Percentiles rank a stretch among this genome's conserved stretches.
Evolutionary conservation across 176 grass and related monocot genomes (phyloP).

Genomic region (Cenchrus fungigraminus): DNA sequence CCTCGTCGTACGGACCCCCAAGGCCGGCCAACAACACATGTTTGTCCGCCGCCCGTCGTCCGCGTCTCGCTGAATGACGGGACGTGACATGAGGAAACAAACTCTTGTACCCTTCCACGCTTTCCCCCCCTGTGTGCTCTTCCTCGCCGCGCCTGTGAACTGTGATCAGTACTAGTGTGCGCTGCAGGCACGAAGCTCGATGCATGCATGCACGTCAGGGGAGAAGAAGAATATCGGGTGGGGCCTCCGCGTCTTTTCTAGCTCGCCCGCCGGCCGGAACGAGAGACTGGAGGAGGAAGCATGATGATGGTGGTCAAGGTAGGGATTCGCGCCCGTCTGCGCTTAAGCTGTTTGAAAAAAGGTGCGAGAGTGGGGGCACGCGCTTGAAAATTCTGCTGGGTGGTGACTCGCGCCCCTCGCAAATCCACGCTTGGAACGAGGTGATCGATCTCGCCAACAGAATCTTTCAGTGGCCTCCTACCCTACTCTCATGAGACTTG

Average conservation of each 20-base stretch:
- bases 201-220: slow-evolving; percentile 33
- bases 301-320: slow-evolving; percentile 40
- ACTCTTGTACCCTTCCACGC: slow-evolving; percentile 38
- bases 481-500: background rate
- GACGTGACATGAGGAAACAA: slow-evolving; percentile 57
- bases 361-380: background rate
- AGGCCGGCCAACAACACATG: slow-evolving; percentile 16
- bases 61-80: slow-evolving; percentile 30
- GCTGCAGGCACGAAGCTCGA: slow-evolving; percentile 29
- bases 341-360: slow-evolving; percentile 30
- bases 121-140: background rate
- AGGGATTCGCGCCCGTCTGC: slow-evolving; percentile 28
- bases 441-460: slow-evolving; percentile 7
- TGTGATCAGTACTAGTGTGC: background rate
- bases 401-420: background rate
- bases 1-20: slow-evolving; percentile 8
- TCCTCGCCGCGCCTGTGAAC: background rate
- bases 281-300: slow-evolving; percentile 1
- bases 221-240: slow-evolving; percentile 27
- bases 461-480: slow-evolving; percentile 10
- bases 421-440: background rate
- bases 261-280: slow-evolving; percentile 13
- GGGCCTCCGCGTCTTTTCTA: slow-evolving; percentile 41
- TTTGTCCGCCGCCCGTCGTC: slow-evolving; percentile 32
- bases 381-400: slow-evolving; percentile 20